Conservation (phyloP, 805 yeast species). For the Metschnikowia colocasiae region DNA sequence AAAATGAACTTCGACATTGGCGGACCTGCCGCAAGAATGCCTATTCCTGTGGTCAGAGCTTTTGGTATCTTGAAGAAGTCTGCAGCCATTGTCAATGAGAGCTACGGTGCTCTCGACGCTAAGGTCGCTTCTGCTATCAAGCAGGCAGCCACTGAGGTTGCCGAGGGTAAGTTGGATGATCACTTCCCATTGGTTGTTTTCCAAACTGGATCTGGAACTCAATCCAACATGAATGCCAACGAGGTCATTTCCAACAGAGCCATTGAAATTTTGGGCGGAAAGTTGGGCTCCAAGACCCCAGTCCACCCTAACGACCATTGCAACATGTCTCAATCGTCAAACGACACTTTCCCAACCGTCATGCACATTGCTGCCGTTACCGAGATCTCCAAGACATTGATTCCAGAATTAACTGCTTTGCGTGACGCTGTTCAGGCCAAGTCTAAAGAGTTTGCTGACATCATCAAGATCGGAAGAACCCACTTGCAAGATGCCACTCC, state of each 20-base stretch:
- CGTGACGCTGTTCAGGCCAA: conserved; percentile 76
- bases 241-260: conserved; percentile 99
- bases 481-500: conserved; percentile 99
- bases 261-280: conserved; percentile 91
- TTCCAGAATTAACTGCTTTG: conserved; percentile 77
- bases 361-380: conserved; percentile 99
- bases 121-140: conserved; percentile 80
- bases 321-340: conserved; percentile 97
- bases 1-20: conserved; percentile 93
- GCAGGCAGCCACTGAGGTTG: conserved; percentile 92
- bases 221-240: conserved; percentile 98
- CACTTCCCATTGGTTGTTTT: conserved; percentile 98
- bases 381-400: conserved; percentile 68
- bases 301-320: conserved; percentile 99
- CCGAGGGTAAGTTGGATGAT: conserved; percentile 84
- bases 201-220: conserved; percentile 99
- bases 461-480: conserved; percentile 98
- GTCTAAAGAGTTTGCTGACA: conserved; percentile 77
- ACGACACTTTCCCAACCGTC: conserved; percentile 98
- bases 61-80: conserved; percentile 94
- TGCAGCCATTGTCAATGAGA: conserved; percentile 85
- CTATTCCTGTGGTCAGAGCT: conserved; percentile 84
- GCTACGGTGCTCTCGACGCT: conserved; percentile 77
- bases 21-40: conserved; percentile 85
- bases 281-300: conserved; percentile 84